Base-by-base conservation (phyloP, 202 grass and related monocot species). In the Zizania palustris region DNA sequence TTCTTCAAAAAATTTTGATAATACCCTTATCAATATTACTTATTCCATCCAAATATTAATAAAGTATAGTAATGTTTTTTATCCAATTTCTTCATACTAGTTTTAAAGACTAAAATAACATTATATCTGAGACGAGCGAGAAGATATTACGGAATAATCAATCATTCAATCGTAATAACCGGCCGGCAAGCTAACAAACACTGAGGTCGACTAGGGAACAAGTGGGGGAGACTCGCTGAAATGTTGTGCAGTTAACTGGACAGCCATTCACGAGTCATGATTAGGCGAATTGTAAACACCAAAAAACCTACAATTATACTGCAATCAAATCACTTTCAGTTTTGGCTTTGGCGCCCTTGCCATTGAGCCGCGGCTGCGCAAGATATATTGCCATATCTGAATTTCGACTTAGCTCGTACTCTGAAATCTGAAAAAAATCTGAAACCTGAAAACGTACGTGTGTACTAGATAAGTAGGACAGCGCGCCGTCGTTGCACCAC, bases 131-230 rank as follows among this genome's bases (percentile, higher is more conserved):
- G n/a, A n/a, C n/a, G n/a, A n/a, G n/a, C n/a, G n/a, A n/a, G n/a
- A n/a, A n/a, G 44, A 65, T 45, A 63, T 54, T 65, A 39, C 39
- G 45, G 28, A 65, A 40, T 77, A 20, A 74, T 42, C 28, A 28
- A 28, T 28, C 51, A 55, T 19, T 65, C n/a, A 40, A 64, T 0
- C 48, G 5, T n/a, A 11, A 61, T 21, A 28, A 28, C 28, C 28
- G 28, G 28, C 28, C 28, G 28, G 28, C 28, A 28, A 28, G 28
- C 28, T 28, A 75, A 75, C 58, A 11, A 39, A 38, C 62, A 66
- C 18, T 66, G 75, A 77, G 38, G 42, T 56, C 18, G 36, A 77
- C 62, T 51, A 13, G 36, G 4, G 36, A 28, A 28, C 62, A 67
- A 55, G 5, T 56, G 9, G 60, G 43, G 14, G 28, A 3, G 14